These are phyloP conservation scores for Salix exigua DNA, from an alignment of 345 rosid species.

Conservation along the genomic window DNA sequence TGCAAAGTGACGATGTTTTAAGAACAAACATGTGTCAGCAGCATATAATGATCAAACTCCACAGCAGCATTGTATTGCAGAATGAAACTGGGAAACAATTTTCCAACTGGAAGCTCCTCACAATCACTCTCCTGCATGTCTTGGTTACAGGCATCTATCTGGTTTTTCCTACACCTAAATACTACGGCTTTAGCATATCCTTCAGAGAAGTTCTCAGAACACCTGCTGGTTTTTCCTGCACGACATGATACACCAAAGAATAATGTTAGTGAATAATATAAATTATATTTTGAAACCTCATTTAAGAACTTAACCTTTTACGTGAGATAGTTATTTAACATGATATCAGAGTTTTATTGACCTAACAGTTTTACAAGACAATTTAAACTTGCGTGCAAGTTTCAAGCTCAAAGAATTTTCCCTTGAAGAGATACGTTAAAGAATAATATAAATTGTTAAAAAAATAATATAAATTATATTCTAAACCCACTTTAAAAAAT, in stretches of 20 bases:
- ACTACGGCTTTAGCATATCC: constrained; percentile 41
- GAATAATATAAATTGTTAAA: too few species aligned
- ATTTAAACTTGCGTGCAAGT: too few species aligned
- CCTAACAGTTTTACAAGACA: too few species aligned
- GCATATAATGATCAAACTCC: too few species aligned
- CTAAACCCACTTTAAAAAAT: fast-evolving
- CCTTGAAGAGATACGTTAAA: fast-evolving
- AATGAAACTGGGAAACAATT: too few species aligned
- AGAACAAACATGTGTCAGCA: too few species aligned
- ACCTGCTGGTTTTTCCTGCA: constrained; percentile 38
- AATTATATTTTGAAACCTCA: too few species aligned
- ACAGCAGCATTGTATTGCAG: too few species aligned
- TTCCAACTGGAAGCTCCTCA: too few species aligned
- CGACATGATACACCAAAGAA: not conserved
- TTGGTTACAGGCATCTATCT: too few species aligned
- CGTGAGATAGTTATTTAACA: fast-evolving
- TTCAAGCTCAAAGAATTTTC: fast-evolving
- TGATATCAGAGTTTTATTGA: fast-evolving
- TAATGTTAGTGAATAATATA: not conserved
- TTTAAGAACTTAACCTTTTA: fast-evolving
- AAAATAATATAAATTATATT: too few species aligned
- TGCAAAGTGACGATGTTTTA: too few species aligned
- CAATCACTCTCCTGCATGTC: not conserved
- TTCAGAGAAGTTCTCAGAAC: constrained; percentile 41
- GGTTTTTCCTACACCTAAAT: not conserved